phyloP scores from a whole-genome alignment of 371 early-diverging fungal genomes.

The Chytridium lagenaria region DNA sequence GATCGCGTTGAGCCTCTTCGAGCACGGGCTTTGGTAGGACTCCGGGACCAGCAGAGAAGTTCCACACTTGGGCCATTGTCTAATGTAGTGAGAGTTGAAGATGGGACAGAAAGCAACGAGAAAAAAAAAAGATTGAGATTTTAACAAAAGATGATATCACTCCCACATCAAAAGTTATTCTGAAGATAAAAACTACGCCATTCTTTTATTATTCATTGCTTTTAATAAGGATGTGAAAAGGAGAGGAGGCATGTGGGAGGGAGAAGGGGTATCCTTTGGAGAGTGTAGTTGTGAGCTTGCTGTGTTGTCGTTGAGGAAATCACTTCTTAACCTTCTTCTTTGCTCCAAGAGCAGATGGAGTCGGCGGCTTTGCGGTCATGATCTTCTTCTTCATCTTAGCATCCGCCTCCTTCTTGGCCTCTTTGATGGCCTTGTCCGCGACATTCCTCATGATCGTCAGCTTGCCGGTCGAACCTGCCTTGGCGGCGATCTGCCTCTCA shows the following conservation, averaged over 20 bases:
- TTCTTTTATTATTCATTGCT: too few relatives aligned
- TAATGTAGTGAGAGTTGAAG: too few relatives aligned
- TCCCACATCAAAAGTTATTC: too few relatives aligned
- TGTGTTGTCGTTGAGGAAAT: not conserved
- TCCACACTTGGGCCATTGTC: slow-evolving; percentile 54
- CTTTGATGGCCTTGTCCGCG: slow-evolving; percentile 40
- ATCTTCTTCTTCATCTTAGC: not conserved
- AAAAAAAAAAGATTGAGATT: too few relatives aligned
- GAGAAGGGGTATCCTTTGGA: too few relatives aligned
- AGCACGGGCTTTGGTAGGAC: slow-evolving; percentile 83
- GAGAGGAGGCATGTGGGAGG: too few relatives aligned
- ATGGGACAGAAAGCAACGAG: too few relatives aligned
- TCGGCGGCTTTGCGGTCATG: not conserved
- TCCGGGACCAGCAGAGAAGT: slow-evolving; percentile 95
- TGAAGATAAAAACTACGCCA: too few relatives aligned
- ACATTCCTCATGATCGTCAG: slow-evolving; percentile 48
- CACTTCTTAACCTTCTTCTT: slow-evolving; percentile 5
- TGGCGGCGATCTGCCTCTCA: slow-evolving; percentile 50
- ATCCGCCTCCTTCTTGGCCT: not conserved
- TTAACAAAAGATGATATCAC: too few relatives aligned
- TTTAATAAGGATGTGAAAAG: too few relatives aligned
- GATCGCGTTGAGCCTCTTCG: slow-evolving; percentile 76
- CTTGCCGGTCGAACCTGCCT: slow-evolving; percentile 52
- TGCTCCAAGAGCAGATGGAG: not conserved
- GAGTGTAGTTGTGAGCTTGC: too few relatives aligned